Conservation (phyloP, 768 basidiomycete genomes). For the Galerina sulciceps region DNA sequence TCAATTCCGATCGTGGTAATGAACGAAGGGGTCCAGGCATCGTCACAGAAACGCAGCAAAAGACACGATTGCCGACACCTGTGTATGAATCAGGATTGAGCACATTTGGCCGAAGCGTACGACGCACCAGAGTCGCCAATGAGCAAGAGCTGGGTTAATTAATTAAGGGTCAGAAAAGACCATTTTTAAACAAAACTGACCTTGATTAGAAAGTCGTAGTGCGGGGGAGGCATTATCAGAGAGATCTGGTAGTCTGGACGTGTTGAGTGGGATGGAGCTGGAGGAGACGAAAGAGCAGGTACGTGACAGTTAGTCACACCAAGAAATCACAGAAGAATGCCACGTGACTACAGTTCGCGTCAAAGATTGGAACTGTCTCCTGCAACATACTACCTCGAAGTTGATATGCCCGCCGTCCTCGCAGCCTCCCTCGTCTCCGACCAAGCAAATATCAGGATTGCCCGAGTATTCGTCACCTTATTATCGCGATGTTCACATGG, state of each 20-base stretch:
- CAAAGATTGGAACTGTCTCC: too few species aligned
- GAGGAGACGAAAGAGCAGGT: too few species aligned
- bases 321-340: too few species aligned
- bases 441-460: conserved; percentile 33
- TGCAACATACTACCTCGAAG: too few species aligned
- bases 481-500: conserved; percentile 74
- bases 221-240: conserved; percentile 78
- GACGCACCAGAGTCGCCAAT: conserved; percentile 91
- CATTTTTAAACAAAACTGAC: conserved; percentile 39
- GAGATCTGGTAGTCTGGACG: neutral
- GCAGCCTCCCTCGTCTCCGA: conserved; percentile 21
- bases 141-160: conserved; percentile 73
- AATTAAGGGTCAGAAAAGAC: neutral
- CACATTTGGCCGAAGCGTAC: conserved; percentile 5
- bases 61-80: conserved; percentile 98
- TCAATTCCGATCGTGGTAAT: conserved; percentile 99
- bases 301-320: too few species aligned
- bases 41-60: conserved; percentile 97
- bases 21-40: conserved; percentile 99
- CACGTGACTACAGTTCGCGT: too few species aligned
- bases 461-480: conserved; percentile 27
- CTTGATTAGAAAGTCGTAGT: conserved; percentile 98
- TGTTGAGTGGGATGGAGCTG: too few species aligned
- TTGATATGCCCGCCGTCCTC: too few species aligned
- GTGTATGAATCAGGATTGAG: conserved; percentile 5